A percentile compares a stretch with the other conserved stretches of the same genome.
These are phyloP conservation scores for Davidsoniella neocaledoniae DNA, from an alignment of 2,329 filamentous ascomycete species.

Conservation along the genomic window DNA sequence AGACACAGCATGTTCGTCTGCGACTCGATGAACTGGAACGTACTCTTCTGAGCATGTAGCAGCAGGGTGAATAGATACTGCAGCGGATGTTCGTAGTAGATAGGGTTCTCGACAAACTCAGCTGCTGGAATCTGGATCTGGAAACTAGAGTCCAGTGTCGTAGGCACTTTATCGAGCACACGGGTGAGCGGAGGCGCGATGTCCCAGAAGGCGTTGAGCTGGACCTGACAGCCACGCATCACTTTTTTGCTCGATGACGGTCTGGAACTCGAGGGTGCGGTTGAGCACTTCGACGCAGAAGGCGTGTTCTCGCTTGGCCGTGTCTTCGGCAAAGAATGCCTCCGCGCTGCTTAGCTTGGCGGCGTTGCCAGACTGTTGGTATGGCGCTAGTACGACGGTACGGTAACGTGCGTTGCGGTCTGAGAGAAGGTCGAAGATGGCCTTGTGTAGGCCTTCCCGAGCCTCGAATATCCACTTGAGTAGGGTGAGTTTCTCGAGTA, in stretches of 20 bases:
- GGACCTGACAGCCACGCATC: slow-evolving; percentile 71
- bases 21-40: slow-evolving; percentile 91
- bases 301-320: slow-evolving; percentile 49
- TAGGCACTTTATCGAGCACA: slow-evolving; percentile 65
- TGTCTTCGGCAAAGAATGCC: slow-evolving; percentile 69
- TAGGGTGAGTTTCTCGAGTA: slow-evolving; percentile 84
- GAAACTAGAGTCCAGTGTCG: slow-evolving; percentile 36
- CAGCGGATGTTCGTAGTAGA: slow-evolving; percentile 63
- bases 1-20: slow-evolving; percentile 84
- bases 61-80: slow-evolving; percentile 82
- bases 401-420: slow-evolving; percentile 79
- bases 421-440: slow-evolving; percentile 68
- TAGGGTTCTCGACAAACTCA: slow-evolving; percentile 75
- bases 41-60: slow-evolving; percentile 76
- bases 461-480: slow-evolving; percentile 96
- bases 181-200: slow-evolving; percentile 71
- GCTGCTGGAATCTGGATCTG: slow-evolving; percentile 58
- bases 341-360: slow-evolving; percentile 67
- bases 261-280: slow-evolving; percentile 60
- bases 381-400: slow-evolving; percentile 67
- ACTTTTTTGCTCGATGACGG: slow-evolving; percentile 76
- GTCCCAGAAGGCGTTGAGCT: slow-evolving; percentile 93
- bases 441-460: slow-evolving; percentile 71
- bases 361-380: slow-evolving; percentile 54
- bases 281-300: slow-evolving; percentile 57